Evolutionary conservation across 1,284 basidiomycete species (phyloP).

Genomic region (Erythrobasidium hasegawianum): DNA sequence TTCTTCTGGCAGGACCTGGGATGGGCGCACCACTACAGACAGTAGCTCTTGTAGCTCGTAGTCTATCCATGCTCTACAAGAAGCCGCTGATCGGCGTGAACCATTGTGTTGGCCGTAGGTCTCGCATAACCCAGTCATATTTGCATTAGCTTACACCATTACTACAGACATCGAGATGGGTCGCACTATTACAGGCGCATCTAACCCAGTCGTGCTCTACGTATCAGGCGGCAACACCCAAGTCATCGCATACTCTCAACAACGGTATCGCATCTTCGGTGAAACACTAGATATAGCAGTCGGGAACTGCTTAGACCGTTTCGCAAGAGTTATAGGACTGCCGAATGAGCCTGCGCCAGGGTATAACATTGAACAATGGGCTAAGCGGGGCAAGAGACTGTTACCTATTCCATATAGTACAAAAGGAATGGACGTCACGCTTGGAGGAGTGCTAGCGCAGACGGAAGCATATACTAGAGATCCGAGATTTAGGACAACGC

Average conservation of each 20-base stretch:
- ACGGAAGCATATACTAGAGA: conserved; percentile 74
- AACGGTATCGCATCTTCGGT: conserved; percentile 96
- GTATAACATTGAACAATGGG: conserved; percentile 97
- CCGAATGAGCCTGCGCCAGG: conserved; percentile 96
- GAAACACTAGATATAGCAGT: conserved; percentile 99
- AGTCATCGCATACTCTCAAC: conserved; percentile 96
- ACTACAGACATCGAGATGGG: conserved; percentile 98
- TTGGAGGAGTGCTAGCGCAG: conserved; percentile 87
- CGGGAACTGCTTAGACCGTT: conserved; percentile 96
- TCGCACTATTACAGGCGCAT: conserved; percentile 85
- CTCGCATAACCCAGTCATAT: background rate
- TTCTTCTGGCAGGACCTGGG: conserved; percentile 67
- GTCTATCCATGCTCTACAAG: conserved; percentile 76
- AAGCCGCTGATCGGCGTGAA: conserved; percentile 97
- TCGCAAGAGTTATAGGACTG: conserved; percentile 91
- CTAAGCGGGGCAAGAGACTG: conserved; percentile 67
- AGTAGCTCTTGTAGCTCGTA: conserved; percentile 91
- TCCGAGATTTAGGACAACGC: conserved; percentile 43
- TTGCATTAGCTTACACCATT: no score
- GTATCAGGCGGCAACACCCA: conserved; percentile 99
- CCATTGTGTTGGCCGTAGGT: conserved; percentile 94
- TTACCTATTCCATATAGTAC: conserved; percentile 88
- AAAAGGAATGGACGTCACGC: conserved; percentile 97
- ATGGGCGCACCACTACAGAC: conserved; percentile 98
- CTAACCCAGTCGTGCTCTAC: conserved; percentile 94